phyloP scores from a whole-genome alignment of 768 basidiomycete species.

The Mycena venus region DNA sequence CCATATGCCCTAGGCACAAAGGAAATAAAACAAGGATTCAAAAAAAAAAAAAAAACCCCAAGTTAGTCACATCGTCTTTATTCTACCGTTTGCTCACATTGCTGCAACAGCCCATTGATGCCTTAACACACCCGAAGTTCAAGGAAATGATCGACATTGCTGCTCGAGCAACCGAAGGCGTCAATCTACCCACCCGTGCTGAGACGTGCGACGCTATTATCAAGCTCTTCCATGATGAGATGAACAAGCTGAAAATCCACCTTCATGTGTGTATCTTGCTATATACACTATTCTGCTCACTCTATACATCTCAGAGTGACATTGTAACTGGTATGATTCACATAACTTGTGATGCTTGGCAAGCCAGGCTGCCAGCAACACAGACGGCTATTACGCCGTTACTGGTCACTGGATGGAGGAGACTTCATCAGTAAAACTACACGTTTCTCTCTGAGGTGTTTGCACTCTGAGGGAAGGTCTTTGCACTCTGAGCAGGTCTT shows the following conservation, averaged over 20 bases:
- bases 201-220: constrained; percentile 40
- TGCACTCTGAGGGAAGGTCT: too few relatives aligned
- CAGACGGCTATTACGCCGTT: constrained; percentile 54
- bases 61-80: constrained; percentile 12
- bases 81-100: constrained; percentile 4
- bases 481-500: too few relatives aligned
- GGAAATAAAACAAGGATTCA: too few relatives aligned
- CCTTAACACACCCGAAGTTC: constrained; percentile 48
- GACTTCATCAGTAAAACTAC: too few relatives aligned
- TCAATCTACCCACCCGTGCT: constrained; percentile 44
- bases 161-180: constrained; percentile 45
- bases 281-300: constrained; percentile 19
- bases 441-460: too few relatives aligned
- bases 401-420: constrained; percentile 58
- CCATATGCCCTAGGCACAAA: too few relatives aligned
- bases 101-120: constrained; percentile 35
- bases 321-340: constrained; percentile 41
- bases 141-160: constrained; percentile 49
- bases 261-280: constrained; percentile 8
- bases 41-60: too few relatives aligned
- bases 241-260: constrained; percentile 10
- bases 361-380: constrained; percentile 51
- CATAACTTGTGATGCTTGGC: constrained; percentile 58
- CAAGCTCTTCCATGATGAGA: constrained; percentile 33
- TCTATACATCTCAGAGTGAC: constrained; percentile 29